Evolutionary conservation across 140 eudicot genomes (phyloP).

Genomic region (Cichorium intybus): DNA sequence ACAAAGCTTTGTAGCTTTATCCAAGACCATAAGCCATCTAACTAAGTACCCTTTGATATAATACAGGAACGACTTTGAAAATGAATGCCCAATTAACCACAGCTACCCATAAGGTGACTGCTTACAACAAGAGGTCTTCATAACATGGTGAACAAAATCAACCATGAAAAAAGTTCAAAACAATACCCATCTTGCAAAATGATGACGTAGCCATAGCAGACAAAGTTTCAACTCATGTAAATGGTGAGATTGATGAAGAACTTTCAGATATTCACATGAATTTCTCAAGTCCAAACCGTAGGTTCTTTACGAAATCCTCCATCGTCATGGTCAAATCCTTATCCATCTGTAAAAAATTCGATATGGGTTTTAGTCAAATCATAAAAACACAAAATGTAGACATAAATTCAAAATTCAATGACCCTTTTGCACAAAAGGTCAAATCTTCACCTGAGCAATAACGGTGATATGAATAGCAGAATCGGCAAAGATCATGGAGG

Average conservation of each 20-base stretch:
- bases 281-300: background rate
- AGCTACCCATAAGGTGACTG: no score
- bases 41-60: background rate
- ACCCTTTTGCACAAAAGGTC: background rate
- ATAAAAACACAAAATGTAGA: slow-evolving; percentile 4
- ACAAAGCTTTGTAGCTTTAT: background rate
- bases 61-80: background rate
- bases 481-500: slow-evolving; percentile 44
- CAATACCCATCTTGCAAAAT: no score
- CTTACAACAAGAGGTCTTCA: no score
- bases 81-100: background rate
- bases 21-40: no score
- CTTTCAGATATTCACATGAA: background rate
- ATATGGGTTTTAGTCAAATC: background rate
- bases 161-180: no score
- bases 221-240: no score
- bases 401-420: background rate
- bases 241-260: no score
- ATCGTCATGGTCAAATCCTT: background rate
- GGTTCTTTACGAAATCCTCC: background rate
- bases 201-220: no score
- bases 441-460: slow-evolving; percentile 48
- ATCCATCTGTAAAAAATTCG: slow-evolving; percentile 6
- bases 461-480: slow-evolving; percentile 50
- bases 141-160: no score